phyloP scores from a whole-genome alignment of 163 green algal genomes.

The Chlamydomonas reinhardtii region DNA sequence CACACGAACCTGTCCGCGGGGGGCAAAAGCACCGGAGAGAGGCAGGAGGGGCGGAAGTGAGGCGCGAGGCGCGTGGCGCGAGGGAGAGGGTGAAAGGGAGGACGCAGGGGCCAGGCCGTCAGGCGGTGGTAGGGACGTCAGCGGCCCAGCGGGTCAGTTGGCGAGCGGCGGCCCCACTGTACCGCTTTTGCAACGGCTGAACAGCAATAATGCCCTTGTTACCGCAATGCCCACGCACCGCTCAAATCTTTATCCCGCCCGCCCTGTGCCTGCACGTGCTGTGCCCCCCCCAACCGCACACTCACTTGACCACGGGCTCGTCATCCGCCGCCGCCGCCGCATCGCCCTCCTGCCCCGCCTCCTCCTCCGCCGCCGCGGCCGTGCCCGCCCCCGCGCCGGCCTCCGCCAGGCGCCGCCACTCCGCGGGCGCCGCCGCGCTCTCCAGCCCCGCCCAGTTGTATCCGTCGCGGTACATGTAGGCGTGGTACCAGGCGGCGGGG shows the following conservation, averaged over 20 bases:
- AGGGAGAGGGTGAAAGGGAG: background rate
- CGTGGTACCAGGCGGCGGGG: constrained; percentile 80
- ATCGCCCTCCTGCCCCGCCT: background rate
- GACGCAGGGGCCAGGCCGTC: too few species aligned
- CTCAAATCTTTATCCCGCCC: too few species aligned
- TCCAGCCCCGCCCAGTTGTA: constrained; percentile 87
- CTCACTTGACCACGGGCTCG: constrained; percentile 66
- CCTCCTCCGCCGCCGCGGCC: background rate
- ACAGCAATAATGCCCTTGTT: too few species aligned
- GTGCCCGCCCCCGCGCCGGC: background rate
- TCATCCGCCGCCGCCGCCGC: constrained; percentile 25
- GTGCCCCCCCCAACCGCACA: background rate
- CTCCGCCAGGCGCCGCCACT: constrained; percentile 5
- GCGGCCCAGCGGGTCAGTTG: too few species aligned
- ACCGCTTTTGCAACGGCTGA: too few species aligned
- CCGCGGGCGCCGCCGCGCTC: constrained; percentile 28
- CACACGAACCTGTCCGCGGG: constrained; percentile 57
- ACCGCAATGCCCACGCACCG: too few species aligned
- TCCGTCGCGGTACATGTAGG: constrained; percentile 85
- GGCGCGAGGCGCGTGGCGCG: too few species aligned
- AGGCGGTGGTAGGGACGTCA: background rate
- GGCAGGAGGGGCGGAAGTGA: background rate
- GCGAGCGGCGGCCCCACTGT: too few species aligned
- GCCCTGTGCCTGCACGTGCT: too few species aligned
- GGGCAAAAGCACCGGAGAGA: too few species aligned